Conservation (phyloP, 495 filamentous ascomycete genomes). For the Lasiosphaeria ovina region DNA sequence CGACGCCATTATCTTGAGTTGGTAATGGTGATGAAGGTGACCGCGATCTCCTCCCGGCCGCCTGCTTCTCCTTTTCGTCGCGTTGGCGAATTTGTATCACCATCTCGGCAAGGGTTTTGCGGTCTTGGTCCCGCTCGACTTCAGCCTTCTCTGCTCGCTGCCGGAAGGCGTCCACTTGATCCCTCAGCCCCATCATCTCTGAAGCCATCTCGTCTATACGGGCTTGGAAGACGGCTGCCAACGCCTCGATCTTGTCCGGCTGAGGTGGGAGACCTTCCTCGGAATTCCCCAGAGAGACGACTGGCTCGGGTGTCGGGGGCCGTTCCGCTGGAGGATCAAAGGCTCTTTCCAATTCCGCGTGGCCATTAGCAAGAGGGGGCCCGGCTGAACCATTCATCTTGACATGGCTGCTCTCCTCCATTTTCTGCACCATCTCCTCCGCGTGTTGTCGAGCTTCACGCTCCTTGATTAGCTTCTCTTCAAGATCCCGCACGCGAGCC, state of each 20-base stretch:
- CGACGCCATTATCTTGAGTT: constrained; percentile 7
- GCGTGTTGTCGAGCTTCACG: constrained; percentile 76
- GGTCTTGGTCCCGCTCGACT: constrained; percentile 61
- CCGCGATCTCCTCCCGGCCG: constrained; percentile 25
- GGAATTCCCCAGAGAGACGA: constrained; percentile 19
- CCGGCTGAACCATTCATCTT: constrained; percentile 36
- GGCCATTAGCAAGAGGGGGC: constrained; percentile 28
- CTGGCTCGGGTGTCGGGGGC: constrained; percentile 19
- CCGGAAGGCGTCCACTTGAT: constrained; percentile 75
- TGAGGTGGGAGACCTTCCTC: constrained; percentile 35
- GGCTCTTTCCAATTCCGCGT: constrained; percentile 36
- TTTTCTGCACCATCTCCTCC: constrained; percentile 71
- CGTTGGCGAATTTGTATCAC: constrained; percentile 73
- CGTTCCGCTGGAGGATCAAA: constrained; percentile 42
- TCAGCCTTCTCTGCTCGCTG: constrained; percentile 77
- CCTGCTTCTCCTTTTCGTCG: constrained; percentile 49
- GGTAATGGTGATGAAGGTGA: constrained; percentile 21
- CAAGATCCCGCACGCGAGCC: constrained; percentile 74
- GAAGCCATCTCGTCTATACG: constrained; percentile 74
- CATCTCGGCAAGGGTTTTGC: constrained; percentile 82
- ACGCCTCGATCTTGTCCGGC: constrained; percentile 41
- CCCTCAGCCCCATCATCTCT: constrained; percentile 80
- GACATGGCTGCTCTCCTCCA: constrained; percentile 54
- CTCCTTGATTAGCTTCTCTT: constrained; percentile 75
- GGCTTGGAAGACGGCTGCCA: constrained; percentile 59